These are phyloP conservation scores for Megacollybia marginata DNA, from an alignment of 768 basidiomycete species.

Conservation along the genomic window DNA sequence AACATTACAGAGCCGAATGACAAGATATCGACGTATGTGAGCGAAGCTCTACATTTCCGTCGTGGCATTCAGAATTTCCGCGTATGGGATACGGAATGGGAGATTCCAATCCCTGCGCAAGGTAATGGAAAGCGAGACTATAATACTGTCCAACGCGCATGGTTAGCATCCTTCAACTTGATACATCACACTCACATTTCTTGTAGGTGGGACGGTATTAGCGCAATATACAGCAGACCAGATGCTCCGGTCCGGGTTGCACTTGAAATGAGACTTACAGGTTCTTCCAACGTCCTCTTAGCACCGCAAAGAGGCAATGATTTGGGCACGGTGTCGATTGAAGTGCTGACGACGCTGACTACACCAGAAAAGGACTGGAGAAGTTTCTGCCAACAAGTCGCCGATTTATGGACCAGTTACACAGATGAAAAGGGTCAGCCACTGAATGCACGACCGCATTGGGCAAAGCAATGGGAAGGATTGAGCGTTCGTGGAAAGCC, in stretches of 20 bases:
- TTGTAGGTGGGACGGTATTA: constrained; percentile 3
- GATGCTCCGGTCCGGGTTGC: constrained; percentile 16
- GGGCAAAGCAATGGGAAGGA: constrained; percentile 21
- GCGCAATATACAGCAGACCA: neutral
- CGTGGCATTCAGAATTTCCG: constrained; percentile 13
- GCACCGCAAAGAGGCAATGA: constrained; percentile 18
- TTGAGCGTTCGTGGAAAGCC: constrained; percentile 13
- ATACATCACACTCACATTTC: neutral
- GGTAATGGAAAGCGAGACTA: constrained; percentile 11
- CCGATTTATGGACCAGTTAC: constrained; percentile 16
- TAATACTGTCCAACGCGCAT: constrained; percentile 14
- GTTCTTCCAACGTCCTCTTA: constrained; percentile 13
- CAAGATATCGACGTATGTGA: constrained; percentile 1
- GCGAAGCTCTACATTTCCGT: constrained; percentile 1
- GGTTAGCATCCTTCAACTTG: constrained; percentile 8
- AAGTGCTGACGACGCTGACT: constrained; percentile 16
- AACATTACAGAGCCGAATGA: neutral
- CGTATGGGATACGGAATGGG: constrained; percentile 17
- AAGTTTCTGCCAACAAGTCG: constrained; percentile 13
- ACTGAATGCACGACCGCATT: constrained; percentile 18
- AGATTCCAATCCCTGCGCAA: constrained; percentile 14
- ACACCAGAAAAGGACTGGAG: constrained; percentile 12
- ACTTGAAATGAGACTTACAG: constrained; percentile 20
- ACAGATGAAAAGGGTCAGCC: constrained; percentile 8
- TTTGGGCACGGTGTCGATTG: constrained; percentile 14